Evolutionary conservation across 306 rosid species (phyloP).

Genomic region (Quercus dentata): DNA sequence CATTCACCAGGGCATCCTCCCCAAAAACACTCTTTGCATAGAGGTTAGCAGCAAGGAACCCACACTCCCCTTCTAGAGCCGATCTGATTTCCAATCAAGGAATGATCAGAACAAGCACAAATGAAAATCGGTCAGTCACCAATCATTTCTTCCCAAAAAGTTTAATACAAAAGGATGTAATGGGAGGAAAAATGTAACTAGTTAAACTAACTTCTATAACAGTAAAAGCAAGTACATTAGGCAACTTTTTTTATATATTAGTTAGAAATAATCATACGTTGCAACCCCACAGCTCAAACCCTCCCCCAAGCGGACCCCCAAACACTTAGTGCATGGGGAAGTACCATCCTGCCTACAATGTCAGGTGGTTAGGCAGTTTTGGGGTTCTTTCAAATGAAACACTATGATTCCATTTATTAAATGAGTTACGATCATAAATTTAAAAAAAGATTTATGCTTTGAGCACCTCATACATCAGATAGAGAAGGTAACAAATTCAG

Average conservation of each 20-base stretch:
- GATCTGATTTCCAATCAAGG: constrained; percentile 48
- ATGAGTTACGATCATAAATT: not conserved
- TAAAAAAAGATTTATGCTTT: not conserved
- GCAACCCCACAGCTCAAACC: too few species aligned
- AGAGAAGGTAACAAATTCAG: not conserved
- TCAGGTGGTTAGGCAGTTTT: too few species aligned
- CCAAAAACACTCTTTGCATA: constrained; percentile 98
- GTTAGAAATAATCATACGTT: too few species aligned
- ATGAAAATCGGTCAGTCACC: constrained; percentile 14
- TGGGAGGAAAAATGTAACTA: not conserved
- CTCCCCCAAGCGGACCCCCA: too few species aligned
- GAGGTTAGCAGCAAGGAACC: constrained; percentile 91
- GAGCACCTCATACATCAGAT: not conserved
- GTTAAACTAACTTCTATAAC: not conserved
- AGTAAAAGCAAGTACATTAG: too few species aligned
- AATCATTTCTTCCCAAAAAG: not conserved
- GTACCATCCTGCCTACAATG: too few species aligned
- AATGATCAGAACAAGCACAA: constrained; percentile 11
- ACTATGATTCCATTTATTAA: not conserved
- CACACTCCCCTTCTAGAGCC: constrained; percentile 96
- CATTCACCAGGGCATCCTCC: constrained; percentile 94
- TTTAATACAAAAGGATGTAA: not conserved
- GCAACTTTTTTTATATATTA: too few species aligned
- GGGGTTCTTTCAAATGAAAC: too few species aligned
- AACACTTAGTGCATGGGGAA: too few species aligned